A percentile compares a stretch with the other conserved stretches of the same genome.
These are phyloP conservation scores for Hymenoscyphus repandus DNA, from an alignment of 2,329 filamentous ascomycete species.

Conservation along the genomic window DNA sequence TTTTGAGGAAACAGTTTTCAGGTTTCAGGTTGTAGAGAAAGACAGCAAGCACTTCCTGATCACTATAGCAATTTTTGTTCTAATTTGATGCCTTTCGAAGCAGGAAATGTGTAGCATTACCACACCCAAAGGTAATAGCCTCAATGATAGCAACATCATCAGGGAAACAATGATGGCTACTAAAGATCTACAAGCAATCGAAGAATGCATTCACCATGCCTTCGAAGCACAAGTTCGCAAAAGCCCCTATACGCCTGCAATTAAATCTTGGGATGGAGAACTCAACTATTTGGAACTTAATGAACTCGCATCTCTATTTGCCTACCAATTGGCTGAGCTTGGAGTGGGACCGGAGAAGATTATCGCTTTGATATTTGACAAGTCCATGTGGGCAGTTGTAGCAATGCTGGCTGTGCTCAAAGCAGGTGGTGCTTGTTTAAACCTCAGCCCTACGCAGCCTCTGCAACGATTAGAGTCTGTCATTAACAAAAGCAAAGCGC, in stretches of 20 bases:
- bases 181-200: no score
- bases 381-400: conserved; percentile 23
- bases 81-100: no score
- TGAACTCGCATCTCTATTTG: conserved; percentile 14
- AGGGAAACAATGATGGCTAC: no score
- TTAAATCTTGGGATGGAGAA: conserved; percentile 20
- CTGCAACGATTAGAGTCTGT: neutral
- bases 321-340: conserved; percentile 4
- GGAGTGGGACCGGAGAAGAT: conserved; percentile 7
- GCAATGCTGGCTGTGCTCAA: conserved; percentile 22
- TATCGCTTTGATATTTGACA: conserved; percentile 24
- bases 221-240: conserved; percentile 2
- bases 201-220: conserved; percentile 17
- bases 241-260: conserved; percentile 12
- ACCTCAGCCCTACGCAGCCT: neutral
- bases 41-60: no score
- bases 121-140: no score
- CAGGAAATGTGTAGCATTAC: no score
- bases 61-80: no score
- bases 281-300: conserved; percentile 21
- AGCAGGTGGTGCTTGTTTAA: neutral
- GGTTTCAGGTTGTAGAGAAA: no score
- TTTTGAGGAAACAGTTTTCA: no score
- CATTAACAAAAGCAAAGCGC: neutral
- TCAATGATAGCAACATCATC: no score